phyloP scores from a whole-genome alignment of 2,329 filamentous ascomycete genomes.

The Fusarium tjaetaba region DNA sequence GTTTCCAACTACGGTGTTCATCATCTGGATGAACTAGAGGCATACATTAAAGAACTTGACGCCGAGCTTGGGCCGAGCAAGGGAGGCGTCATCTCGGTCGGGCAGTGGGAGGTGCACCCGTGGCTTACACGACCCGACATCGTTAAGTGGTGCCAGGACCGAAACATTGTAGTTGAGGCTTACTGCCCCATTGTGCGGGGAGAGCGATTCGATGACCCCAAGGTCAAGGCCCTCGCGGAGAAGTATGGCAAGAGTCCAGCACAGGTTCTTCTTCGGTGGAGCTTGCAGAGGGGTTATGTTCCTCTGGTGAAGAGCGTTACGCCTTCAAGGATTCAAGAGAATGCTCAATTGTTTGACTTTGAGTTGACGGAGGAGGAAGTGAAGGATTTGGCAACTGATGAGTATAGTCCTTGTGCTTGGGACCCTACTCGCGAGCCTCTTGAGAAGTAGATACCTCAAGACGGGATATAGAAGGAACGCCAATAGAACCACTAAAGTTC shows the following conservation, averaged over 20 bases:
- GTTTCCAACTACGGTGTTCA: slow-evolving; percentile 74
- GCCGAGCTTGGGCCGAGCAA: slow-evolving; percentile 68
- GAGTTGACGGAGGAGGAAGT: slow-evolving; percentile 64
- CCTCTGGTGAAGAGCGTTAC: slow-evolving; percentile 80
- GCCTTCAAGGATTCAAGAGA: slow-evolving; percentile 72
- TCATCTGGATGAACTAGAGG: slow-evolving; percentile 69
- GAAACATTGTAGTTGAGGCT: slow-evolving; percentile 70
- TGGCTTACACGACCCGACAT: slow-evolving; percentile 87
- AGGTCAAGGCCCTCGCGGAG: slow-evolving; percentile 70
- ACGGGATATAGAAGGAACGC: neutral
- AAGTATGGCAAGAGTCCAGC: slow-evolving; percentile 79
- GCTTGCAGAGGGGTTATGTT: slow-evolving; percentile 79
- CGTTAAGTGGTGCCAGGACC: slow-evolving; percentile 76
- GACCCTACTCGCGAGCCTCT: slow-evolving; percentile 62
- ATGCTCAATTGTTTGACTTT: slow-evolving; percentile 66
- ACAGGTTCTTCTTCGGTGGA: slow-evolving; percentile 84
- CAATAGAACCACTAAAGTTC: neutral
- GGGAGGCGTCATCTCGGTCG: slow-evolving; percentile 80
- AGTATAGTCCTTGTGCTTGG: slow-evolving; percentile 67
- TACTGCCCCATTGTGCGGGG: slow-evolving; percentile 72
- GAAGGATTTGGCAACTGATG: slow-evolving; percentile 57
- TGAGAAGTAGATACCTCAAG: slow-evolving; percentile 47
- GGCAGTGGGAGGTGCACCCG: slow-evolving; percentile 90
- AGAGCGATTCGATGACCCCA: slow-evolving; percentile 74
- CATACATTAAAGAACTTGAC: slow-evolving; percentile 70